Evolutionary conservation across 129 eudicot genomes (phyloP).

Genomic region (Flaveria brownii): DNA sequence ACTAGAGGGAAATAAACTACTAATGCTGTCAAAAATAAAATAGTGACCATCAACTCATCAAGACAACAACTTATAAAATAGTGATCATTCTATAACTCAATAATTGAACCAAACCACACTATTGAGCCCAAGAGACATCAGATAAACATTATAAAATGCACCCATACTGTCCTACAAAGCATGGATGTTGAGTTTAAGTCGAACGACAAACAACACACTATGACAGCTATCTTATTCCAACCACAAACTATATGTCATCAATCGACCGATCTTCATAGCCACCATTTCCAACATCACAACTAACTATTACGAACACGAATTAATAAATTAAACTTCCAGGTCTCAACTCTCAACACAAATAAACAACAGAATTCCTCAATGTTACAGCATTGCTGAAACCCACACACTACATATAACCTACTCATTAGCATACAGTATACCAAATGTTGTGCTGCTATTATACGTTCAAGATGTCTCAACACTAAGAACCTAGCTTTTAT

Average conservation of each 20-base stretch:
- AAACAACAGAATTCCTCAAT: constrained; percentile 32
- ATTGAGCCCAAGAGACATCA: constrained; percentile 22
- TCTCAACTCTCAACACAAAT: constrained; percentile 18
- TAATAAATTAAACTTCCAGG: constrained; percentile 33
- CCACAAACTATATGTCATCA: constrained; percentile 32
- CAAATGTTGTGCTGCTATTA: constrained; percentile 35
- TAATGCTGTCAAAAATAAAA: constrained; percentile 14
- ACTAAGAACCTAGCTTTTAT: constrained; percentile 28
- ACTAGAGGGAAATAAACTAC: neutral
- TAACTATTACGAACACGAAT: constrained; percentile 20
- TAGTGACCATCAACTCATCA: constrained; percentile 6
- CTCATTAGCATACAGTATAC: constrained; percentile 26
- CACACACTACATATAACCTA: constrained; percentile 36
- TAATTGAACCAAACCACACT: constrained; percentile 1
- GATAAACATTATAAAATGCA: constrained; percentile 15
- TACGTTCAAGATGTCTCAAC: constrained; percentile 33
- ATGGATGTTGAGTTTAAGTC: constrained; percentile 15
- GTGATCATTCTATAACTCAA: neutral
- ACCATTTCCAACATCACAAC: constrained; percentile 32
- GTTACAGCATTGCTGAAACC: constrained; percentile 35
- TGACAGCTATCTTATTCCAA: constrained; percentile 31
- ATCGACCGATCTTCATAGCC: constrained; percentile 30
- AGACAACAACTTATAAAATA: constrained; percentile 6
- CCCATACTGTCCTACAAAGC: constrained; percentile 18
- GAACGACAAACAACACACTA: constrained; percentile 11